Evolutionary conservation across 2,329 filamentous ascomycete species (phyloP), one percentile per base, ranked within the genome.

Genomic region (Ceratocystis harringtonii): DNA sequence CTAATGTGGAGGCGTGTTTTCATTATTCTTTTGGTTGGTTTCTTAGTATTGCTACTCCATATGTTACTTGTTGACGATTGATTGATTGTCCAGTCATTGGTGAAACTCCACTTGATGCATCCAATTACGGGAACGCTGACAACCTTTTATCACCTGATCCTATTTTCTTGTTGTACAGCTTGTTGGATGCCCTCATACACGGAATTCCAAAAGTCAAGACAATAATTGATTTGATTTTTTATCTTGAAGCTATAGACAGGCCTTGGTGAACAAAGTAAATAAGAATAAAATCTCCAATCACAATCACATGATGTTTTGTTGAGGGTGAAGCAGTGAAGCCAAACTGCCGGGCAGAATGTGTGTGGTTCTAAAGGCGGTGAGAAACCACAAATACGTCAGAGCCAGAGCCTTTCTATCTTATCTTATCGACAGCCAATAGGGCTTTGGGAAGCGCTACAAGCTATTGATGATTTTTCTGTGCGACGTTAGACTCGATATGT

Each of bases 391-490:
- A 25, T 52, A 52, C 48, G 48, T 52, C 48, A 52, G 36, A 41
- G 1, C 36, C 3, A 4, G 10, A 41, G 36, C 12, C 48, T 52
- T 12, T 52, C n/a, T 19, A 15, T 8, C 3, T 25, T 65, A 65
- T 65, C 64, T 65, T 65, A 65, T 65, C 64, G 30, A 17, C 10
- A 57, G 17, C 45, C 52, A 67, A 61, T 67, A 61, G 22, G 48
- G 41, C 12, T 43, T 19, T 6, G 36, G 1, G 7, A 48, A 45
- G 48, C 36, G 55, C 32, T 32, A 58, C 55, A 5, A 36, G 55
- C n/a, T n/a, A 7, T 36, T 58, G 55, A 58, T 58, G 55, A 58
- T 58, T 58, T 58, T 58, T 58, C 32, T 58, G 55, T 58, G 25
- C 55, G 32, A 58, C 55, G 22, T 52, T 52, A 12, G 22, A 52